Percentiles rank a stretch among this genome's conserved stretches.
These are phyloP conservation scores for Amborella trichopoda DNA, from an alignment of 164 flowering plant genomes.

Conservation along the genomic window DNA sequence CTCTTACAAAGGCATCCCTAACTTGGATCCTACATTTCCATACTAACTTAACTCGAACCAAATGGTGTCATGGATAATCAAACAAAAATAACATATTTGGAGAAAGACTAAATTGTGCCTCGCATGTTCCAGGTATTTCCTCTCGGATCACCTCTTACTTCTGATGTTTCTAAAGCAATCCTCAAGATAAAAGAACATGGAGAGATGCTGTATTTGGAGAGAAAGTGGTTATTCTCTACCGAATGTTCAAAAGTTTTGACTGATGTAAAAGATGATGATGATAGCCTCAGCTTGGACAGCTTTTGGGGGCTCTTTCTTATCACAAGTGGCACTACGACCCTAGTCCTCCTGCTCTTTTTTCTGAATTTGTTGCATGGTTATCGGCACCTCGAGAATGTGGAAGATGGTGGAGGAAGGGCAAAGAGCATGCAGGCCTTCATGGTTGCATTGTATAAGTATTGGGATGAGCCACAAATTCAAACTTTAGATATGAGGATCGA, in stretches of 20 bases:
- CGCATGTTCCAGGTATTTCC: not conserved
- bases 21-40: too few relatives aligned
- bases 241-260: not conserved
- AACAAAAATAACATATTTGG: too few relatives aligned
- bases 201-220: not conserved
- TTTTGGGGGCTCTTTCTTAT: slow-evolving; percentile 4
- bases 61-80: too few relatives aligned
- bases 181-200: not conserved
- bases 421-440: too few relatives aligned
- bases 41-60: too few relatives aligned
- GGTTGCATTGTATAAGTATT: too few relatives aligned
- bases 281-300: not conserved
- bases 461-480: too few relatives aligned
- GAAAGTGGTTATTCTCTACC: not conserved
- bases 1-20: too few relatives aligned
- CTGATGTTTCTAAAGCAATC: not conserved
- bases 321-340: slow-evolving; percentile 1
- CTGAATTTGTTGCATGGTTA: not conserved
- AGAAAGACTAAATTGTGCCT: too few relatives aligned
- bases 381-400: not conserved
- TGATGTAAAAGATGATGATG: not conserved
- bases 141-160: not conserved
- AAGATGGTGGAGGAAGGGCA: too few relatives aligned
- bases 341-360: not conserved
- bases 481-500: too few relatives aligned